A percentile compares a stretch with the other conserved stretches of the same genome.
These are phyloP conservation scores for Globisporangium ultimum DNA, from an alignment of 352 stramenopile species.

Conservation along the genomic window DNA sequence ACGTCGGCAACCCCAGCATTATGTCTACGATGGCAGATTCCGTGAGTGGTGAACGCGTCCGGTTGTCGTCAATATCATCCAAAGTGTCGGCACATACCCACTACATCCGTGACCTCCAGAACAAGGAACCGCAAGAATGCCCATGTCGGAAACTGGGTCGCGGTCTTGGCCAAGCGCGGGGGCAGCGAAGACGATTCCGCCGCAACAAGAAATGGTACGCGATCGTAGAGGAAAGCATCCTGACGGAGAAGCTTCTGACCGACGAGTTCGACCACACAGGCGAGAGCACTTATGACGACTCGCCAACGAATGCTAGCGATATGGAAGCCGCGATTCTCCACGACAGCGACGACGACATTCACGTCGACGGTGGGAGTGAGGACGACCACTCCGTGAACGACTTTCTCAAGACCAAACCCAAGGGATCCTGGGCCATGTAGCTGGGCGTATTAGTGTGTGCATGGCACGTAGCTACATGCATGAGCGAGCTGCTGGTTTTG, in stretches of 20 bases:
- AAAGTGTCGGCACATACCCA: constrained; percentile 21
- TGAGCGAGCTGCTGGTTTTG: background rate
- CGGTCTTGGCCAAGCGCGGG: constrained; percentile 23
- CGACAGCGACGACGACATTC: constrained; percentile 3
- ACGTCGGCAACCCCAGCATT: constrained; percentile 5
- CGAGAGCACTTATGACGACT: constrained; percentile 30
- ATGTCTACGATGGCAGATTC: constrained; percentile 2
- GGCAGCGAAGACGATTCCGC: constrained; percentile 38
- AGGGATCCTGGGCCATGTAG: constrained; percentile 5
- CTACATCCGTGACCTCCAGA: constrained; percentile 14
- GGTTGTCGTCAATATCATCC: constrained; percentile 24
- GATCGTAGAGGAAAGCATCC: constrained; percentile 35
- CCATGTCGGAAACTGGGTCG: constrained; percentile 44
- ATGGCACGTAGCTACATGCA: background rate
- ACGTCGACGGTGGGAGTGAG: background rate
- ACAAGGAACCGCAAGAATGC: constrained; percentile 23
- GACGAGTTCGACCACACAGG: constrained; percentile 22
- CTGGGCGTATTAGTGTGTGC: background rate
- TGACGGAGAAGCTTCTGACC: constrained; percentile 30
- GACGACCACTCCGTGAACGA: background rate
- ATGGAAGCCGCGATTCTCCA: constrained; percentile 24
- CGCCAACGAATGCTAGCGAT: constrained; percentile 17
- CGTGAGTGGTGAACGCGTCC: constrained; percentile 2
- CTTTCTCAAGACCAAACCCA: background rate
- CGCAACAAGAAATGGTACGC: constrained; percentile 47